phyloP scores from a whole-genome alignment of 192 early-diverging fungal genomes.

The Rhizophagus sp. region DNA sequence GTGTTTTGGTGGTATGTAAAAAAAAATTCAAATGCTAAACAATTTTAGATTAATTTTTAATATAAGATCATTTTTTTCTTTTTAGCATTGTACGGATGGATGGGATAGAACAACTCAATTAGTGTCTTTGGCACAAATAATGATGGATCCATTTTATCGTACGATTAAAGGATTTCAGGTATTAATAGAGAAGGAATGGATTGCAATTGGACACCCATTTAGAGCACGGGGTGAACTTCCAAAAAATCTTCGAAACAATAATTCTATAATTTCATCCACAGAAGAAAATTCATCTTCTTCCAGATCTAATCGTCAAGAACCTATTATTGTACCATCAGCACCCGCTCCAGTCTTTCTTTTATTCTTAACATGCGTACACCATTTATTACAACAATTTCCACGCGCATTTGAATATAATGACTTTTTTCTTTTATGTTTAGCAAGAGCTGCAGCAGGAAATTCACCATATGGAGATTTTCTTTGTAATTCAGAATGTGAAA shows the following conservation, averaged over 20 bases:
- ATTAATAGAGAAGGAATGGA: constrained; percentile 49
- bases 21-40: neutral
- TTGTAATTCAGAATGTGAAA: constrained; percentile 43
- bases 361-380: constrained; percentile 46
- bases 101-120: constrained; percentile 50
- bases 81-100: constrained; percentile 48
- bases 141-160: constrained; percentile 45
- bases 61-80: neutral
- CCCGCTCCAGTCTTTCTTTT: constrained; percentile 45
- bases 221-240: constrained; percentile 35
- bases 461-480: constrained; percentile 49
- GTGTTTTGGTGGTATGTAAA: constrained; percentile 43
- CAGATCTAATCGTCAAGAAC: neutral
- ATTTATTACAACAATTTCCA: constrained; percentile 43
- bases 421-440: constrained; percentile 40
- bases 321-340: constrained; percentile 11
- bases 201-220: constrained; percentile 44
- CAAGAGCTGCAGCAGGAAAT: constrained; percentile 36
- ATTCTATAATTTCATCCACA: neutral
- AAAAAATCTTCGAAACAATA: neutral
- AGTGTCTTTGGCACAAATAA: constrained; percentile 44
- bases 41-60: too few relatives aligned
- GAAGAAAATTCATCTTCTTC: neutral
- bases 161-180: constrained; percentile 43
- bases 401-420: constrained; percentile 44